Evolutionary conservation across 2,329 filamentous ascomycete species (phyloP), one percentile per base, ranked within the genome.

Genomic region (Cytospora piceae): DNA sequence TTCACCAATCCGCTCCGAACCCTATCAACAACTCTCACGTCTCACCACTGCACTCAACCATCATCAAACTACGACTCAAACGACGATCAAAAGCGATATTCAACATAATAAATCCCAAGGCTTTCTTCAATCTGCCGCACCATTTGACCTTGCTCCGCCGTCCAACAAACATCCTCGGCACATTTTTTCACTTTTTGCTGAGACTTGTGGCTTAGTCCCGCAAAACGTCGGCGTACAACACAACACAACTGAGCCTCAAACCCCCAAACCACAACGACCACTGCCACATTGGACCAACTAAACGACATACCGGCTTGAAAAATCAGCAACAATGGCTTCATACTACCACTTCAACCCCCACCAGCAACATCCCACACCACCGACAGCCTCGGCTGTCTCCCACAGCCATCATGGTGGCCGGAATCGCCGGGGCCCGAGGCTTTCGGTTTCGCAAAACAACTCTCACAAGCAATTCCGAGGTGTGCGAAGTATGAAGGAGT

Each of bases 401-500:
- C 91, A 95, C 81, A 90, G 86, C 78, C 90, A 94, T 80, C 91
- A 95, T 78, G 90, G 88, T 74, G 90, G 92, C 73, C 92, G 94
- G 74, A 94, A 91, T 77, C 90, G 94, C 74, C 87, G 94, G 75
- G 91, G 90, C 53, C 91, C 93, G 67, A 88, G 94, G 73, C 83
- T 95, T 72, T 90, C 90, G 52, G 89, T 92, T 61, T 85, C 90
- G 54, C 93, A 96, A 75, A 93, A 94, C 80, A 58, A 63, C 46
- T 81, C 89, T 59, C 92, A 96, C 75, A 91, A 93, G 77, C 93
- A 97, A 78, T 93, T 92, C 76, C 91, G 93, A 69, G 89, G 90
- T 70, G 90, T 94, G 63, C 90, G 92, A 75, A 91, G 89, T 74
- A 92, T 94, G 80, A 94, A 96, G 79, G 93, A 97, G 77, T 81